Evolutionary conservation across 495 filamentous ascomycete species (phyloP).

Genomic region (Hapsidospora chrysogenum): DNA sequence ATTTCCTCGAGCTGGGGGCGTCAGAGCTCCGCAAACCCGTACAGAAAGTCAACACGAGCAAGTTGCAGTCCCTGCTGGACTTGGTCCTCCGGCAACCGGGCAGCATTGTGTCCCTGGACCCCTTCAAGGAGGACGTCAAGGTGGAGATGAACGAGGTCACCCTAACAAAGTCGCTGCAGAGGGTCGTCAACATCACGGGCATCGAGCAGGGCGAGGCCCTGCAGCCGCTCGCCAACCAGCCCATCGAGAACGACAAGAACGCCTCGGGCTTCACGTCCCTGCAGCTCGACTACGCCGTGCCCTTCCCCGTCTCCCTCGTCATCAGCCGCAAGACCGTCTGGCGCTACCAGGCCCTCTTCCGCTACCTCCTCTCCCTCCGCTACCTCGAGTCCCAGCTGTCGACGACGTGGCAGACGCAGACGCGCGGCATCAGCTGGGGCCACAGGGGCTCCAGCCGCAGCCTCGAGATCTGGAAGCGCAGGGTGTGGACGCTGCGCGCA

Average conservation of each 20-base stretch:
- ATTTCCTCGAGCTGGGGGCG: slow-evolving; percentile 80
- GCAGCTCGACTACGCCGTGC: slow-evolving; percentile 84
- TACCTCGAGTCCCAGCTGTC: slow-evolving; percentile 76
- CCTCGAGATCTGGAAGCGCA: slow-evolving; percentile 82
- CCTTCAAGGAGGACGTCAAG: slow-evolving; percentile 95
- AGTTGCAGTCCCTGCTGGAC: slow-evolving; percentile 86
- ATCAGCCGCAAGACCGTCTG: slow-evolving; percentile 92
- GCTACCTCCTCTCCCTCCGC: slow-evolving; percentile 74
- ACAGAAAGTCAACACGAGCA: slow-evolving; percentile 73
- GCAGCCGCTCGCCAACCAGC: slow-evolving; percentile 29
- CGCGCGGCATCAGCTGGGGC: slow-evolving; percentile 65
- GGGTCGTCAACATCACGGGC: slow-evolving; percentile 87
- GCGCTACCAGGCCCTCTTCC: slow-evolving; percentile 90
- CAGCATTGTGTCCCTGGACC: slow-evolving; percentile 82
- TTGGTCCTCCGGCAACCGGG: slow-evolving; percentile 89
- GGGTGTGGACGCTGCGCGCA: slow-evolving; percentile 78
- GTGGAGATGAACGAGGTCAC: slow-evolving; percentile 91
- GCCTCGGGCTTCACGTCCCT: slow-evolving; percentile 81
- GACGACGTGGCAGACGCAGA: slow-evolving; percentile 79
- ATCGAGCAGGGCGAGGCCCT: slow-evolving; percentile 72
- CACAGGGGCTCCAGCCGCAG: slow-evolving; percentile 56
- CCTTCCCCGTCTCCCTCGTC: slow-evolving; percentile 92
- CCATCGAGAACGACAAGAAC: slow-evolving; percentile 63
- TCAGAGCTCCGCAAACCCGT: slow-evolving; percentile 82
- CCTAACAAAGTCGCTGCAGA: slow-evolving; percentile 83